Evolutionary conservation across 2,329 filamentous ascomycete genomes (phyloP), one percentile per base, ranked within the genome.

Genomic region (Penicillium sp.): DNA sequence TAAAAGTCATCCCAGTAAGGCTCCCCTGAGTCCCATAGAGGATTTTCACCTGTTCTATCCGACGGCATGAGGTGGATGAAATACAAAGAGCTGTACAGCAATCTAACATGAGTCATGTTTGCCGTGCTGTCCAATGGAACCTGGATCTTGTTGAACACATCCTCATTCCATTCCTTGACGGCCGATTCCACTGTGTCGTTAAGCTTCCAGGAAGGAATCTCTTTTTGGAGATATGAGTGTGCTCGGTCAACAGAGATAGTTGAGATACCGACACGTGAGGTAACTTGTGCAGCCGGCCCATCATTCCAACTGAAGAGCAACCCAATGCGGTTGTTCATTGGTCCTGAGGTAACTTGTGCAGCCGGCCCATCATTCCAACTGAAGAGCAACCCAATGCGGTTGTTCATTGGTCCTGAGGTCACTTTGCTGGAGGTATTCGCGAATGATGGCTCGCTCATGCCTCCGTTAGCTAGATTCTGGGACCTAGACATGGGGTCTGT

Each of bases 1-100:
- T 88, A 89, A 14, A 87, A 83, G 52, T 90, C 87, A 58, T 88
- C 85, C 67, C 87, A 90, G 62, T 86, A 89, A 1, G 87, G 86
- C 69, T 90, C 87, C 0, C 67, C 65, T 0, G 84, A 86, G 0
- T 76, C 67, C 87, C 87, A 90, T 0, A 81, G 71, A 0, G 87
- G 86, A 58, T 90, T 90, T 67, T 90, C 88, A 0, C 86, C 86
- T 0, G 86, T 89, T 55, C 86, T 83, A 66, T 90, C 88, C 0
- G 86, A 87, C 0, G 87, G 87, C 56, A 90, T 81, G 8, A 90
- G 69, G 52, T 85, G 83, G 79, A 87, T 86, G 57, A 87, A 86
- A 64, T 89, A 90, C 5, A 71, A 57, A 9, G 68, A 71, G 40
- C 67, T 71, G 31, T 71, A 71, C 4, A 70, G 52, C 31, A 71